Evolutionary conservation across 2,329 filamentous ascomycete genomes (phyloP), one percentile per base, ranked within the genome.

Genomic region (Cladophialophora yegresii): DNA sequence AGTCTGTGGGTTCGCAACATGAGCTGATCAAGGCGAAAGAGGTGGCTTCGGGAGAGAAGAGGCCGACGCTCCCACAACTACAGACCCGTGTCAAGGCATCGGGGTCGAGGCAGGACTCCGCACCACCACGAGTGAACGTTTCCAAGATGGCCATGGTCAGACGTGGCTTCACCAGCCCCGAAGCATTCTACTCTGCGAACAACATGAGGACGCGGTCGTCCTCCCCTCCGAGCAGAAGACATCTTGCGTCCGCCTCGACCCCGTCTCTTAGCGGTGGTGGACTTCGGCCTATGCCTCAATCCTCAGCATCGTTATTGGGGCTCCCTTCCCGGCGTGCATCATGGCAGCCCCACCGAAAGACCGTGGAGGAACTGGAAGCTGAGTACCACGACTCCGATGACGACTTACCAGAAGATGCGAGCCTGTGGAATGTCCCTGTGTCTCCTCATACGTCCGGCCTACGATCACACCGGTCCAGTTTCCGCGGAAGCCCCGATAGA

Each of bases 321-420:
- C 5, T 67, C 33, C 64, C 63, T 28, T 55, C 60, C 12, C 73
- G 77, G 43, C 77, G 78, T 61, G 71, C 74, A 20, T 78, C 78
- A 16, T 77, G 78, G 75, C 79, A 81, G 65, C 77, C 76, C 40
- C 75, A 71, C 53, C 76, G 80, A 61, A 82, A 82, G 68, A 76
- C 79, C 3, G 65, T 79, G n/a, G 77, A 79, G 66, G 80, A 82
- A 50, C 63, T 82, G 26, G 80, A 82, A 68, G 78, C 77, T 20
- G 80, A 82, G 72, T 82, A 80, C 59, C 76, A 82, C 68, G 80
- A 82, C 64, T 81, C 78, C 1, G 80, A 82, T 63, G 80, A 82
- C 54, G 80, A 82, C 23, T 69, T 82, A 36, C 80, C 80, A 4
- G 80, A 82, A 54, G 80, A 82, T 73, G 77, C 80, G 9, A 80